Evolutionary conservation across 2,329 filamentous ascomycete species (phyloP).

Genomic region (Hypoxylon sp.): DNA sequence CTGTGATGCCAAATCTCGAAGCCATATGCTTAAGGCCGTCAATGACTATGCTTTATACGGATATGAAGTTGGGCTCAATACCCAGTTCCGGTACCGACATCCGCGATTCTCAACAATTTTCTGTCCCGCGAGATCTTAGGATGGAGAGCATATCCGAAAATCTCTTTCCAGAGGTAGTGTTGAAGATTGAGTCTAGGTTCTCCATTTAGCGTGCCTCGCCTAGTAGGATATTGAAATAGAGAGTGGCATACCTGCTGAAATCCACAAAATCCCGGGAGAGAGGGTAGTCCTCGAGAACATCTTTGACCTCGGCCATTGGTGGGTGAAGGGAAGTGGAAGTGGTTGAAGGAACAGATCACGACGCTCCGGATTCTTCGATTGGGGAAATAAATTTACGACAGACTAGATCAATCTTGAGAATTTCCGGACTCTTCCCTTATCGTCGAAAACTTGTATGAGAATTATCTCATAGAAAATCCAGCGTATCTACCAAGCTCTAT

Average conservation of each 20-base stretch:
- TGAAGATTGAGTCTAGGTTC: conserved; percentile 40
- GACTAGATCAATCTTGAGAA: background rate
- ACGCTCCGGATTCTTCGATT: background rate
- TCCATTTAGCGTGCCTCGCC: background rate
- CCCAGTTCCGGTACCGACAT: conserved; percentile 51
- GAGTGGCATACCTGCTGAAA: conserved; percentile 1
- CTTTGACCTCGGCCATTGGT: background rate
- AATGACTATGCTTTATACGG: background rate
- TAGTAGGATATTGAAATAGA: too few relatives aligned
- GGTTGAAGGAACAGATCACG: background rate
- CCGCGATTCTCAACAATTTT: conserved; percentile 43
- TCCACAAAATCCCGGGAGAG: conserved; percentile 6
- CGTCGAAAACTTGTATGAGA: too few relatives aligned
- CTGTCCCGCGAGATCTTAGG: conserved; percentile 41
- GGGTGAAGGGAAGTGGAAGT: background rate
- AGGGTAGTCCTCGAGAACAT: background rate
- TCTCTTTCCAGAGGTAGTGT: conserved; percentile 43
- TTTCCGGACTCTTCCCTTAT: too few relatives aligned
- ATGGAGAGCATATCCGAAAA: conserved; percentile 46
- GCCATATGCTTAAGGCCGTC: background rate
- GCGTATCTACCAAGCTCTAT: too few relatives aligned
- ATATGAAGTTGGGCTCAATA: conserved; percentile 8
- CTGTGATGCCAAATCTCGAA: background rate
- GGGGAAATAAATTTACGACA: background rate
- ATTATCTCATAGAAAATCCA: too few relatives aligned